These are phyloP conservation scores for Cercospora citrullina DNA, from an alignment of 2,329 filamentous ascomycete species.

Conservation along the genomic window DNA sequence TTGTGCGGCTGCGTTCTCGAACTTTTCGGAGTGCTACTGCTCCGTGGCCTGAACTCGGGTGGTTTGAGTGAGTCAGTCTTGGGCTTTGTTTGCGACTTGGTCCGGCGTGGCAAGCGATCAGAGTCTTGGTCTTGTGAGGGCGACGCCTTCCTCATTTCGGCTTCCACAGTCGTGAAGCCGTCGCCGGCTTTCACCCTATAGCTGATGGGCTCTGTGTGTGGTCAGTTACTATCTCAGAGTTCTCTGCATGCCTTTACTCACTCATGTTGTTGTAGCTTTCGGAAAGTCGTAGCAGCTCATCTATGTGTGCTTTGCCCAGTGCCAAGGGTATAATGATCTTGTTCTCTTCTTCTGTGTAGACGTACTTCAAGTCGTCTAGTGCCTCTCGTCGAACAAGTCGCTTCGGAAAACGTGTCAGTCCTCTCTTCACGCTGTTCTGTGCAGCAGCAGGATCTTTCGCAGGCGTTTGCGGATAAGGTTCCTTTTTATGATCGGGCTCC, in stretches of 20 bases:
- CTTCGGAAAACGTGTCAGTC: neutral
- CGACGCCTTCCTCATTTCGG: neutral
- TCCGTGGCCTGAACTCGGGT: neutral
- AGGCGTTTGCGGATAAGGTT: neutral
- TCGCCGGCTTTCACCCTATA: neutral
- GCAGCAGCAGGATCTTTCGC: neutral
- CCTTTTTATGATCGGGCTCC: neutral
- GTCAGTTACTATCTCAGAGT: neutral
- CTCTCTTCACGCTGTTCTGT: constrained; percentile 2
- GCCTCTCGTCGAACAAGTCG: constrained; percentile 3
- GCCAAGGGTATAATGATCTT: neutral
- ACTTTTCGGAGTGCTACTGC: neutral
- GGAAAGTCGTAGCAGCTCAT: neutral
- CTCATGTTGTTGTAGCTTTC: constrained; percentile 8
- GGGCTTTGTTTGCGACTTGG: neutral
- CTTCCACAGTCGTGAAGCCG: neutral
- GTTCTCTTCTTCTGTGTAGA: constrained; percentile 4
- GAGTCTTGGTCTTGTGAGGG: neutral
- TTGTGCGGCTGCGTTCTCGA: neutral
- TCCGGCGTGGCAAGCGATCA: neutral
- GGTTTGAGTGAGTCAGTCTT: neutral
- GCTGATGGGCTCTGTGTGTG: neutral
- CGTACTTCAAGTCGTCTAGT: neutral
- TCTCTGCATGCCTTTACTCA: neutral
- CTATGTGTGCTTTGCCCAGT: constrained; percentile 6